phyloP scores from a whole-genome alignment of 1,139 yeast species.

The Zygosaccharomyces pseudobailii region DNA sequence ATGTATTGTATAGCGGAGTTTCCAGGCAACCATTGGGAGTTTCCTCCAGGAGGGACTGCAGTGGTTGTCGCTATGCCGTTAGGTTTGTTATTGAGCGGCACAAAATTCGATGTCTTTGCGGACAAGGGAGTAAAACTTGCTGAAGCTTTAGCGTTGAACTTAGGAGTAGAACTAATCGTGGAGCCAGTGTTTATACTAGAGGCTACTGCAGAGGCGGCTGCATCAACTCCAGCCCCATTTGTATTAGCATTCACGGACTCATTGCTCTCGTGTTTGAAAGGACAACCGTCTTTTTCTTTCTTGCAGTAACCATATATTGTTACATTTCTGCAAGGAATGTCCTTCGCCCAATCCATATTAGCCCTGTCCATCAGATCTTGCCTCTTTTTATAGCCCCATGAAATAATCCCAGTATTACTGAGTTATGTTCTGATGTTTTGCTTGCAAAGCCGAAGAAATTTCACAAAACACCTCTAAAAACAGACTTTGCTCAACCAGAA shows the following conservation, averaged over 20 bases:
- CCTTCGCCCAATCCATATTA: slow-evolving; percentile 56
- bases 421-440: neutral
- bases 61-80: neutral
- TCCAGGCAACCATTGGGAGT: slow-evolving; percentile 9
- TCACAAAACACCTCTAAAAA: neutral
- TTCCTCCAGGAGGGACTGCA: neutral
- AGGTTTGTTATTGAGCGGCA: slow-evolving; percentile 1
- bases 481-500: neutral
- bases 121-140: slow-evolving; percentile 33
- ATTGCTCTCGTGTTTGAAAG: slow-evolving; percentile 54
- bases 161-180: slow-evolving; percentile 15
- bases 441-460: neutral
- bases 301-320: slow-evolving; percentile 86
- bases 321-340: slow-evolving; percentile 79
- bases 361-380: slow-evolving; percentile 25
- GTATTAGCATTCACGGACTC: slow-evolving; percentile 9
- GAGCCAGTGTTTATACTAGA: slow-evolving; percentile 1
- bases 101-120: slow-evolving; percentile 7
- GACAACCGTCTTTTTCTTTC: slow-evolving; percentile 85
- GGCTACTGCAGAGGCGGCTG: slow-evolving; percentile 12
- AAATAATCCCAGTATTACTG: neutral
- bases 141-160: slow-evolving; percentile 33
- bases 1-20: slow-evolving; percentile 16
- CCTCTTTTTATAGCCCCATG: neutral
- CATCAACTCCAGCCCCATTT: neutral